These are phyloP conservation scores for Aspergillus taichungensis DNA, from an alignment of 495 filamentous ascomycete species.

Conservation along the genomic window DNA sequence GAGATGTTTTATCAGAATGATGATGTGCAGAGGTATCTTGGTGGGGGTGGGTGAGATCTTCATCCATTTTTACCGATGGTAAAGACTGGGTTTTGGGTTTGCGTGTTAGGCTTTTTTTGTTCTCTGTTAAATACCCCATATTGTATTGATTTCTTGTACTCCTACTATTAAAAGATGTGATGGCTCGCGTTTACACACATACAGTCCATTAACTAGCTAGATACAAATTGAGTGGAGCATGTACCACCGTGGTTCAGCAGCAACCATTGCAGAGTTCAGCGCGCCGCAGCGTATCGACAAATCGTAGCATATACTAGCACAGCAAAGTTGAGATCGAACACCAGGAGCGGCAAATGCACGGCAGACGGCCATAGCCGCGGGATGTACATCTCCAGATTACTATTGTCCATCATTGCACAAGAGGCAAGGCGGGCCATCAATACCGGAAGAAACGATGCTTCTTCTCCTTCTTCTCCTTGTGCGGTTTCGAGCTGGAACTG, in stretches of 20 bases:
- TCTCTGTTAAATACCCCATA: too few species aligned
- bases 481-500: constrained; percentile 15
- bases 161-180: too few species aligned
- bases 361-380: too few species aligned
- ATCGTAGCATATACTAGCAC: not conserved
- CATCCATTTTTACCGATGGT: not conserved
- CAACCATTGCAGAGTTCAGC: too few species aligned
- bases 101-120: not conserved
- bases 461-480: constrained; percentile 37
- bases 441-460: constrained; percentile 65
- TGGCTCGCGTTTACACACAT: too few species aligned
- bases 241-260: too few species aligned
- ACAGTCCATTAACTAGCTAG: too few species aligned
- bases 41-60: constrained; percentile 16
- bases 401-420: too few species aligned
- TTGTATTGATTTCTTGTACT: too few species aligned
- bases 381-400: too few species aligned
- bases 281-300: too few species aligned
- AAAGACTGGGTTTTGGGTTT: not conserved
- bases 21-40: constrained; percentile 66
- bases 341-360: not conserved
- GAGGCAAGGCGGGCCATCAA: not conserved
- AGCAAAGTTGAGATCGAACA: not conserved
- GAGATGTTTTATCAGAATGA: constrained; percentile 60
- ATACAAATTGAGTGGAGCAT: too few species aligned